A percentile compares a stretch with the other conserved stretches of the same genome.
Conservation (phyloP, 116 monocot species). For the Iris pallida region DNA sequence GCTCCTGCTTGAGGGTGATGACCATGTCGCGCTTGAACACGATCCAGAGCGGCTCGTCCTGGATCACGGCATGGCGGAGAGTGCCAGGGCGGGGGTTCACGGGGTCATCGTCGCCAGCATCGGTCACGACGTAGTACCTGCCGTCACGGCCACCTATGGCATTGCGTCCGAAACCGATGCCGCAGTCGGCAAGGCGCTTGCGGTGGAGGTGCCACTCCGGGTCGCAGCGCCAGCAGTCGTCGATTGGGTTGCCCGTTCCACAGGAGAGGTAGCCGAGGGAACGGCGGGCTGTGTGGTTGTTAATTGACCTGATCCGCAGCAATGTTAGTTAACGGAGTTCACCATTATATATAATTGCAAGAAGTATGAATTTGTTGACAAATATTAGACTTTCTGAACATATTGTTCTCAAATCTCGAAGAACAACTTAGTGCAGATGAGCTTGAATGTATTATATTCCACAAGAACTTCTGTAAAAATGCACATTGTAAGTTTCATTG, state of each 20-base stretch:
- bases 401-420: background rate
- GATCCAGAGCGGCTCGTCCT: constrained; percentile 85
- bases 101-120: constrained; percentile 62
- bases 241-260: constrained; percentile 81
- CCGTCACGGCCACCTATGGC: constrained; percentile 79
- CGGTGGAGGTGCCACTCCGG: constrained; percentile 57
- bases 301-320: constrained; percentile 38
- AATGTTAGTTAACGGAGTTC: background rate
- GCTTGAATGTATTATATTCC: background rate
- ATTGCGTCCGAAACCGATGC: constrained; percentile 86
- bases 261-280: constrained; percentile 56
- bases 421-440: background rate
- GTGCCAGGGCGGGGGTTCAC: constrained; percentile 81
- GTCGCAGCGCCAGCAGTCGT: constrained; percentile 94
- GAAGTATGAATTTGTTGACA: background rate
- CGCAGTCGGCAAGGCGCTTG: constrained; percentile 75
- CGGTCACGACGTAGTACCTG: constrained; percentile 66
- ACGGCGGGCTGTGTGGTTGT: constrained; percentile 44
- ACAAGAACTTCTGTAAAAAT: background rate
- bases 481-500: no score
- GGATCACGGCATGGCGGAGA: constrained; percentile 78
- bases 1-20: constrained; percentile 63
- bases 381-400: background rate
- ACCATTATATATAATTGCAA: background rate
- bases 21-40: constrained; percentile 68